Conservation (phyloP, 768 basidiomycete genomes). For the Chalciporus chontae region DNA sequence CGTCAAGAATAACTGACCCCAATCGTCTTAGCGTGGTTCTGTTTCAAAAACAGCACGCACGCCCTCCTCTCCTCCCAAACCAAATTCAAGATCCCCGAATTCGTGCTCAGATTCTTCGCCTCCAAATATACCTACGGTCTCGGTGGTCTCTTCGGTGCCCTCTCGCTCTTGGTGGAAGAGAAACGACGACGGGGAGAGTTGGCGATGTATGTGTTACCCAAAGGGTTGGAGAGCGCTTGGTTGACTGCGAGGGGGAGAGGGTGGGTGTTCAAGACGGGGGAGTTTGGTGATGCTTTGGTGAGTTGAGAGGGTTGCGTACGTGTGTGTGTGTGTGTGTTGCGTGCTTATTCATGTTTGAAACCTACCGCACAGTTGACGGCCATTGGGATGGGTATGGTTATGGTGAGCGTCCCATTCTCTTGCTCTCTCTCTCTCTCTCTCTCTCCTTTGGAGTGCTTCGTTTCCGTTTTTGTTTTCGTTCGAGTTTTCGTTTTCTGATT, state of each 20-base stretch:
- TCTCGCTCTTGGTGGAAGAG: conserved; percentile 85
- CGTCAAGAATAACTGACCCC: too few relatives aligned
- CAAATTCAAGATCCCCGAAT: conserved; percentile 37
- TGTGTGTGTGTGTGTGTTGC: too few relatives aligned
- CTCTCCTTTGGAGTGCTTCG: too few relatives aligned
- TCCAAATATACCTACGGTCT: conserved; percentile 74
- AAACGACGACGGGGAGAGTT: conserved; percentile 84
- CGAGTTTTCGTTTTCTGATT: neutral
- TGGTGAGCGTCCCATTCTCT: conserved; percentile 46
- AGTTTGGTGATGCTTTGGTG: conserved; percentile 64
- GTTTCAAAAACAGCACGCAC: conserved; percentile 62
- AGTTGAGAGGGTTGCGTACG: too few relatives aligned
- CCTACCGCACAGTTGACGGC: conserved; percentile 46
- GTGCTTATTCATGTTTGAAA: conserved; percentile 9
- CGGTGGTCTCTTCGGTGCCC: conserved; percentile 67
- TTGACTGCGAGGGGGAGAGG: conserved; percentile 70
- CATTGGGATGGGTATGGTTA: conserved; percentile 88
- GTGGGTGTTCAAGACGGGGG: conserved; percentile 67
- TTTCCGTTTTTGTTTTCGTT: too few relatives aligned
- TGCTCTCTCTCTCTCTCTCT: too few relatives aligned
- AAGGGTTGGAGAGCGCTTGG: conserved; percentile 91
- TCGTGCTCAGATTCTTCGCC: conserved; percentile 52
- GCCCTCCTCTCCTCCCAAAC: conserved; percentile 41
- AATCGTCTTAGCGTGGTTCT: conserved; percentile 49
- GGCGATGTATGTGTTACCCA: conserved; percentile 89